These are phyloP conservation scores for Coemansia sp. DNA, from an alignment of 192 early-diverging fungal genomes.

Conservation along the genomic window DNA sequence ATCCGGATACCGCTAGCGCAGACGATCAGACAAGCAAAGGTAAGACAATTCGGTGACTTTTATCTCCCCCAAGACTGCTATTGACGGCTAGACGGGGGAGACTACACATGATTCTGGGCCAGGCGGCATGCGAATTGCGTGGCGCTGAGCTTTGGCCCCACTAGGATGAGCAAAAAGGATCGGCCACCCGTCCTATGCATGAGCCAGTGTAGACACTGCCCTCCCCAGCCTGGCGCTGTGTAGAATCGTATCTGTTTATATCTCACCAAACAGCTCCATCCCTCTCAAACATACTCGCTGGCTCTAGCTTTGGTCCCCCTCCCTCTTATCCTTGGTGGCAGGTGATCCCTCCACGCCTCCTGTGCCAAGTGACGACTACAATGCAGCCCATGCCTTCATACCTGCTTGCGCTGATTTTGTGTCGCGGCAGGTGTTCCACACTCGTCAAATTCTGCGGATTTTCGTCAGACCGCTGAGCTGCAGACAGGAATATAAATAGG, in stretches of 20 bases:
- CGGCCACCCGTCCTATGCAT: neutral
- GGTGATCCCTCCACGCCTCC: neutral
- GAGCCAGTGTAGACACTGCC: neutral
- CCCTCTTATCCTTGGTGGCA: constrained; percentile 2
- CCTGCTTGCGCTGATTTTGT: neutral
- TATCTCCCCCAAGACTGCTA: neutral
- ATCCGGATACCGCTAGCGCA: constrained; percentile 19
- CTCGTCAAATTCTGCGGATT: constrained; percentile 2
- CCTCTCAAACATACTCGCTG: neutral
- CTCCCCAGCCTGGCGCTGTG: neutral
- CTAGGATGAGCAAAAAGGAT: neutral
- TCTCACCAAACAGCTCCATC: too few species aligned
- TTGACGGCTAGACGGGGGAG: neutral
- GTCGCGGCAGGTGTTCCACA: neutral
- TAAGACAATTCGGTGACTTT: neutral
- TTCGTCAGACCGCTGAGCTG: constrained; percentile 4
- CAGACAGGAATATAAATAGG: constrained; percentile 5
- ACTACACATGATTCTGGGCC: neutral
- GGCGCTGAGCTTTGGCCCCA: neutral
- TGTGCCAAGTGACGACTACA: neutral
- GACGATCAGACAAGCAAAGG: constrained; percentile 9
- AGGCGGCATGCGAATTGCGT: neutral
- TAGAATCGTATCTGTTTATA: constrained; percentile 3
- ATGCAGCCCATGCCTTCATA: neutral
- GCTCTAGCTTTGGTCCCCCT: neutral